A percentile compares a stretch with the other conserved stretches of the same genome.
Evolutionary conservation across 2,329 filamentous ascomycete species (phyloP).

Genomic region (Didymellaceae sp.): DNA sequence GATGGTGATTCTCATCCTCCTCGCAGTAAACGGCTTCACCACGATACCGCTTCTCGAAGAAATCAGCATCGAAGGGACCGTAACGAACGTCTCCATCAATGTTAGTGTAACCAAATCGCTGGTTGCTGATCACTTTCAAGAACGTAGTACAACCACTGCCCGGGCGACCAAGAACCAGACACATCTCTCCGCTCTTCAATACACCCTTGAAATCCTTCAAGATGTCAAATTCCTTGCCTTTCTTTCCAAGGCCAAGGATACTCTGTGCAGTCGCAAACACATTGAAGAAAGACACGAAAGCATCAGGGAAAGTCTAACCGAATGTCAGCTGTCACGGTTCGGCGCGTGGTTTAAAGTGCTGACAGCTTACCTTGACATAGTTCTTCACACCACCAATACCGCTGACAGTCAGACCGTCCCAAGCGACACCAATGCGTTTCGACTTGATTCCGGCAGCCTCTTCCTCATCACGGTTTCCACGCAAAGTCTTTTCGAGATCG

Average conservation of each 20-base stretch:
- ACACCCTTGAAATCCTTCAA: constrained; percentile 71
- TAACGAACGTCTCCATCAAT: constrained; percentile 76
- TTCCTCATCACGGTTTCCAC: constrained; percentile 74
- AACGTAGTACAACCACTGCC: constrained; percentile 66
- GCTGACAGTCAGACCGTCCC: constrained; percentile 77
- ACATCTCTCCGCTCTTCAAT: constrained; percentile 78
- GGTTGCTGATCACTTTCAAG: constrained; percentile 61
- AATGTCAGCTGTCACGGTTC: constrained; percentile 17
- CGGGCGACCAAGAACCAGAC: constrained; percentile 79
- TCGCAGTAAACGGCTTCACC: constrained; percentile 87
- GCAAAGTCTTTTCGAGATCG: constrained; percentile 76
- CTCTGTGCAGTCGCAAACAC: constrained; percentile 68
- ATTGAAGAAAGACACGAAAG: constrained; percentile 78
- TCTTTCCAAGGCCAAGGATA: constrained; percentile 69
- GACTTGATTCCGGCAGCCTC: constrained; percentile 78
- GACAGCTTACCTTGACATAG: constrained; percentile 57
- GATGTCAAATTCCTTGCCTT: constrained; percentile 74
- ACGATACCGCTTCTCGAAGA: constrained; percentile 74
- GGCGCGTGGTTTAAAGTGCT: constrained; percentile 21
- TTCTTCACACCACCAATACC: constrained; percentile 78
- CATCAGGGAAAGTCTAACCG: constrained; percentile 74
- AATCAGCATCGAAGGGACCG: constrained; percentile 72
- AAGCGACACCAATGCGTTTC: constrained; percentile 76
- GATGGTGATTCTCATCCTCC: constrained; percentile 84
- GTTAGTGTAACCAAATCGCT: constrained; percentile 65